Evolutionary conservation across 169 alveolate species (phyloP).

Genomic region (Cryptosporidium viatorum): DNA sequence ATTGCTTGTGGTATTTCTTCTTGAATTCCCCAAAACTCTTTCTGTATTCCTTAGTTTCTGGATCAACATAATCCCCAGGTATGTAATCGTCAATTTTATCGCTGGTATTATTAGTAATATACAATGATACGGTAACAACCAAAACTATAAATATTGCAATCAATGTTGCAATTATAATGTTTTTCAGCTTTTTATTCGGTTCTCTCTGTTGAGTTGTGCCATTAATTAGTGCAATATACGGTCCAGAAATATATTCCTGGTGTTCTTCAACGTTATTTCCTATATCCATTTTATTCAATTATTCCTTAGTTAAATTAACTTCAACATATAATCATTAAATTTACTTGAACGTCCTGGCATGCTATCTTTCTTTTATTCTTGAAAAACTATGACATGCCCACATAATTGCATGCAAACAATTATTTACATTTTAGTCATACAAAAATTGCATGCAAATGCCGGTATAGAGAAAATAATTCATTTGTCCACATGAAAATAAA

Average conservation of each 20-base stretch:
- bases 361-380: neutral
- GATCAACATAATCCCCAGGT: constrained; percentile 17
- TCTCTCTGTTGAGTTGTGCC: constrained; percentile 65
- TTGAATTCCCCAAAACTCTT: constrained; percentile 63
- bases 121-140: constrained; percentile 9
- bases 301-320: neutral
- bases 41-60: constrained; percentile 1
- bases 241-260: constrained; percentile 67
- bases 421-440: neutral
- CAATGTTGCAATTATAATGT: constrained; percentile 22
- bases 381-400: neutral
- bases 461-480: neutral
- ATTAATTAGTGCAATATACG: constrained; percentile 49
- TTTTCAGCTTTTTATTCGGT: constrained; percentile 50
- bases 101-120: constrained; percentile 14
- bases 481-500: constrained; percentile 5
- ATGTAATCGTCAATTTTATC: constrained; percentile 25
- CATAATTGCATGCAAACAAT: constrained; percentile 28
- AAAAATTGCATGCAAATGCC: constrained; percentile 31
- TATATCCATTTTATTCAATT: constrained; percentile 19
- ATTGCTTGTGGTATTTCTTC: constrained; percentile 58
- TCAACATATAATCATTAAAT: neutral
- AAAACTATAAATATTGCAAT: constrained; percentile 30
- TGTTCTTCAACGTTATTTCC: constrained; percentile 52
- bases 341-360: neutral